Evolutionary conservation across 2,329 filamentous ascomycete species (phyloP), one percentile per base, ranked within the genome.

Genomic region (Chlorencoelia australis): DNA sequence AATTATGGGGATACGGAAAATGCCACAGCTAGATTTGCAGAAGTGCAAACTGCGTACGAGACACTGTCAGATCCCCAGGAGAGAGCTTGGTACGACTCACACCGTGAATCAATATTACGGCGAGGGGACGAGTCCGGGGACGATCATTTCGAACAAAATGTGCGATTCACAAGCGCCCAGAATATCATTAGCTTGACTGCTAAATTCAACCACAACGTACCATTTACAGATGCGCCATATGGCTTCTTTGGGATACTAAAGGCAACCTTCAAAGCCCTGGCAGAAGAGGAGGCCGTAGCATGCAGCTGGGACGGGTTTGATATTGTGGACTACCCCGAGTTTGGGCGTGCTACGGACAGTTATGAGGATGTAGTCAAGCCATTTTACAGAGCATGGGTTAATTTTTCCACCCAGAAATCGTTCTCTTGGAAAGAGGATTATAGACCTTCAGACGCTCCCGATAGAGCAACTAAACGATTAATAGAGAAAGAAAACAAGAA

Each of bases 401-500:
- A 73, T 20, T 98, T 96, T 59, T 71, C 79, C 1, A 96, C 91
- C 0, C 72, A 65, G 28, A 96, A 96, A 57, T 76, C 74, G 0
- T 98, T 94, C 56, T 69, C 82, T 1, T 98, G 91, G 89, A 83
- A 80, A 56, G 88, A 98, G 56, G 71, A 75, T 42, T 91, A 93
- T 60, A 73, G 82, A 33, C 69, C 87, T 14, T 80, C 82, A 0
- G 87, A 95, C 50, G 89, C 87, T 1, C 86, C 87, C 1, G 89
- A 98, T 60, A 77, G 91, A 33, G 75, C 81, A 24, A 69, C 85
- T 11, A 77, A 89, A 34, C 75, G 91, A 20, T 53, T 85, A 25
- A 94, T 96, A 79, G 91, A 96, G 56, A 95, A 94, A 59, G 89
- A 95, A 57, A 98, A 98, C 59, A 83, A 79, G 49, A 82, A 82